Percentiles rank a stretch among this genome's conserved stretches.
These are phyloP conservation scores for Pyricularia pennisetigena DNA, from an alignment of 2,329 filamentous ascomycete genomes.

Conservation along the genomic window DNA sequence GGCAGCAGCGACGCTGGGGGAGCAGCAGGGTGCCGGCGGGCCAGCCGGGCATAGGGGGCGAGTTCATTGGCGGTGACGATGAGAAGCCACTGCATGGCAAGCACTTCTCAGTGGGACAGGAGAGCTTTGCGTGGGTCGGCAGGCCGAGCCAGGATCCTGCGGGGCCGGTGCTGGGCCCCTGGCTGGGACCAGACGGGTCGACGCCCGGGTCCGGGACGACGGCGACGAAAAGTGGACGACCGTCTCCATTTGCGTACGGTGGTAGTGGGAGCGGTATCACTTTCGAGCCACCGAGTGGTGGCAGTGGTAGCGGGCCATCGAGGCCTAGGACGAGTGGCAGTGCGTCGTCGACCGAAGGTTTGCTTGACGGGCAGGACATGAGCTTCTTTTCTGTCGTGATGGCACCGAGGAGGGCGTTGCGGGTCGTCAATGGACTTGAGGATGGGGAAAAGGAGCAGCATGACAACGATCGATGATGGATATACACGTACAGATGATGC, in stretches of 20 bases:
- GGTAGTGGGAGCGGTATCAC: constrained; percentile 2
- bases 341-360: constrained; percentile 23
- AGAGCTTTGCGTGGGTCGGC: constrained; percentile 13
- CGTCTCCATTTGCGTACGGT: not conserved
- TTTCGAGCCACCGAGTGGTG: not conserved
- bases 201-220: constrained; percentile 10
- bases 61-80: constrained; percentile 1
- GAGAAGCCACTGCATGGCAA: not conserved
- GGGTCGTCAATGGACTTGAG: constrained; percentile 45
- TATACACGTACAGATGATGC: not conserved
- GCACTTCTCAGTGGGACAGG: constrained; percentile 9
- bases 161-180: not conserved
- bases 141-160: constrained; percentile 11
- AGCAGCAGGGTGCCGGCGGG: not conserved
- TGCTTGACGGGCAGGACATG: constrained; percentile 39
- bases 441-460: constrained; percentile 10
- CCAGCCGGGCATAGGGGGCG: not conserved
- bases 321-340: constrained; percentile 21
- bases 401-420: constrained; percentile 53
- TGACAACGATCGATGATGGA: not conserved
- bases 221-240: constrained; percentile 3
- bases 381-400: constrained; percentile 55
- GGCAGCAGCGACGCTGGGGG: not conserved
- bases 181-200: constrained; percentile 11
- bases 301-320: constrained; percentile 9